Base-by-base conservation (phyloP, 169 alveolate species). In the Neospora caninum region DNA sequence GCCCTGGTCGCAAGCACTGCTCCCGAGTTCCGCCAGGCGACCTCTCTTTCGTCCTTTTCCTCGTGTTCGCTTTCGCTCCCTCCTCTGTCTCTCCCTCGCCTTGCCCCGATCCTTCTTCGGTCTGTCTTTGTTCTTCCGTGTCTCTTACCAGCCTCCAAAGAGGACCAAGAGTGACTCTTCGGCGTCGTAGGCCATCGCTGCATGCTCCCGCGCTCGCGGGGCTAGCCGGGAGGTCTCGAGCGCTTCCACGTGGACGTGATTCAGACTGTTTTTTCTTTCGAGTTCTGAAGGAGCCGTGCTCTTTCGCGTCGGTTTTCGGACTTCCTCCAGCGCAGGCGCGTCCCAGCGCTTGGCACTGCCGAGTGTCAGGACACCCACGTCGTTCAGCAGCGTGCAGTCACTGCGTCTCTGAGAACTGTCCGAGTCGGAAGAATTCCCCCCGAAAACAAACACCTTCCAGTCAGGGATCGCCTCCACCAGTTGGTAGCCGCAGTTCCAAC, bases 401-500 rank as follows among this genome's bases (percentile, higher is more conserved):
- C 96, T 95, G 91, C 98, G 96, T 95, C 98, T 96, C 88, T 97
- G 96, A 83, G 98, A 97, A 39, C 97, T 98, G 93, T 98, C 98
- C 93, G 97, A 97, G 88, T 96, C 98, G 93, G 98, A 98, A 43
- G 97, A 96, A 58, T 97, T 96, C 86, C 99, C 99, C 42, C 99
- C 99, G 88, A 98, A 98, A 43, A 98, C 96, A 94, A 98, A 98
- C 94, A 98, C 98, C 94, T 98, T 98, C 98, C 99, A 97, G 34
- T 98, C 96, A 13, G 99, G 99, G 43, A 98, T 98, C 45, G 99
- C 98, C 94, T 98, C 99, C 53, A 98, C 99, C 96, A 97, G 97
- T 95, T 97, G 96, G 87, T 98, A 97, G 70, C 98, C 95, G 95
- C 97, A 96, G 95, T 98, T 98, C 99, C 99, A 98, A 87, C 98